Conservation (phyloP, 208 protist genomes). For the Trypanosoma avium region DNA sequence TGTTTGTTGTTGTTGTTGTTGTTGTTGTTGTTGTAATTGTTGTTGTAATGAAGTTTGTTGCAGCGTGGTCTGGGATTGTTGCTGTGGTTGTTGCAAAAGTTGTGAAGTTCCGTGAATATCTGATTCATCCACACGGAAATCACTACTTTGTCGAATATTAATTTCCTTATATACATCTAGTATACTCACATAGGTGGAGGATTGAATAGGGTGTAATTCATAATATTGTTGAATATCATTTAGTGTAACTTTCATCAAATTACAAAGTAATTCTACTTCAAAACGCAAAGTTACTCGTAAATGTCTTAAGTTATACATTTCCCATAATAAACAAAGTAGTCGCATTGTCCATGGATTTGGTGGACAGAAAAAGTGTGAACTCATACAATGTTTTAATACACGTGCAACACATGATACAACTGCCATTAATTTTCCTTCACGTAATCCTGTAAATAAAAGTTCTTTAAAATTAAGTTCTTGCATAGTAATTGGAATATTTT, state of each 20-base stretch:
- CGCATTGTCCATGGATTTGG: slow-evolving; percentile 99
- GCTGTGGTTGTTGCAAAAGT: slow-evolving; percentile 12
- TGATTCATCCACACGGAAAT: slow-evolving; percentile 76
- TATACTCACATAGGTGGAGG: slow-evolving; percentile 41
- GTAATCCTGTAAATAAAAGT: slow-evolving; percentile 94
- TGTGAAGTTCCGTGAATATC: slow-evolving; percentile 27
- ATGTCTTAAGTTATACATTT: slow-evolving; percentile 95
- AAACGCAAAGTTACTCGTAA: slow-evolving; percentile 98
- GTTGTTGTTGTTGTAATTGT: slow-evolving; percentile 21
- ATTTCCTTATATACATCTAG: slow-evolving; percentile 64
- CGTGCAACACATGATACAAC: slow-evolving; percentile 98
- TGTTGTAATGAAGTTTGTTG: slow-evolving; percentile 16
- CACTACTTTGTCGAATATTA: slow-evolving; percentile 64
- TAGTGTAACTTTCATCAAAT: slow-evolving; percentile 64
- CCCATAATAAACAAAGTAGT: slow-evolving; percentile 90
- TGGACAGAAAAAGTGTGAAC: slow-evolving; percentile 94
- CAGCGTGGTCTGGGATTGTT: slow-evolving; percentile 4
- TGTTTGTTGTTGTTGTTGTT: slow-evolving; percentile 28
- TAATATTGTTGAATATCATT: slow-evolving; percentile 40
- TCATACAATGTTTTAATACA: slow-evolving; percentile 82
- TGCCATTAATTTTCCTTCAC: slow-evolving; percentile 92
- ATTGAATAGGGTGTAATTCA: slow-evolving; percentile 21
- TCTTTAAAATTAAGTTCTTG: slow-evolving; percentile 95
- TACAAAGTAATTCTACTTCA: slow-evolving; percentile 93
- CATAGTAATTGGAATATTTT: slow-evolving; percentile 97